phyloP scores from a whole-genome alignment of 2,329 filamentous ascomycete genomes.

The Fusarium luffae region DNA sequence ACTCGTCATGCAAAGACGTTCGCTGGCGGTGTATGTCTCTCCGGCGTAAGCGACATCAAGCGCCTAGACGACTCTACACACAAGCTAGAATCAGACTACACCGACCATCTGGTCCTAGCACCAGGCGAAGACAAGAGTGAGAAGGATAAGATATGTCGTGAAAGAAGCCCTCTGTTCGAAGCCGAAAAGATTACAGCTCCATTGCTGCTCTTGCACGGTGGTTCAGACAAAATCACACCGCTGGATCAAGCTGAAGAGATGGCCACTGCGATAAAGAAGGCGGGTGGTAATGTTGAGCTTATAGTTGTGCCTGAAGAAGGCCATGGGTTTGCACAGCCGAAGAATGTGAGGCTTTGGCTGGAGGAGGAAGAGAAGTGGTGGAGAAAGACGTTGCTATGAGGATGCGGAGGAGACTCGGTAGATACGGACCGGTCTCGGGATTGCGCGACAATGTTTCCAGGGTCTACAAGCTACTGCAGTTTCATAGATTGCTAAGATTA shows the following conservation, averaged over 20 bases:
- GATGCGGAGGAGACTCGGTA: neutral
- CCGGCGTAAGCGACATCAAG: slow-evolving; percentile 63
- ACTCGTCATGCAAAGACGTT: slow-evolving; percentile 59
- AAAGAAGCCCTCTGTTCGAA: slow-evolving; percentile 61
- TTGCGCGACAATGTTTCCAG: neutral
- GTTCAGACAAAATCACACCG: slow-evolving; percentile 67
- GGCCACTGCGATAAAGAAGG: slow-evolving; percentile 55
- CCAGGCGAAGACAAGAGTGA: slow-evolving; percentile 52
- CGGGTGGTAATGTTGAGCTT: slow-evolving; percentile 58
- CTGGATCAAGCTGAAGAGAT: slow-evolving; percentile 66
- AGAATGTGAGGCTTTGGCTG: slow-evolving; percentile 54
- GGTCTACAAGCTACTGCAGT: neutral
- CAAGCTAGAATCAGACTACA: slow-evolving; percentile 67
- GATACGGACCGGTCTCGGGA: neutral
- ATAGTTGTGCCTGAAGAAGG: slow-evolving; percentile 62
- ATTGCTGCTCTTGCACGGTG: slow-evolving; percentile 67
- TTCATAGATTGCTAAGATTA: neutral
- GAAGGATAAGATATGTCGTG: slow-evolving; percentile 55
- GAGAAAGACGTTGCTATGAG: slow-evolving; percentile 53
- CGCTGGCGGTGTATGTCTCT: slow-evolving; percentile 61
- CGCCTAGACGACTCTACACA: slow-evolving; percentile 60
- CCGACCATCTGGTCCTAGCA: slow-evolving; percentile 56
- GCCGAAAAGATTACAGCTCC: slow-evolving; percentile 61
- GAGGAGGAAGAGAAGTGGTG: slow-evolving; percentile 61
- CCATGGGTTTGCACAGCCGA: slow-evolving; percentile 59